Base-by-base conservation (phyloP, 768 basidiomycete species). In the Leccinum variicolor region DNA sequence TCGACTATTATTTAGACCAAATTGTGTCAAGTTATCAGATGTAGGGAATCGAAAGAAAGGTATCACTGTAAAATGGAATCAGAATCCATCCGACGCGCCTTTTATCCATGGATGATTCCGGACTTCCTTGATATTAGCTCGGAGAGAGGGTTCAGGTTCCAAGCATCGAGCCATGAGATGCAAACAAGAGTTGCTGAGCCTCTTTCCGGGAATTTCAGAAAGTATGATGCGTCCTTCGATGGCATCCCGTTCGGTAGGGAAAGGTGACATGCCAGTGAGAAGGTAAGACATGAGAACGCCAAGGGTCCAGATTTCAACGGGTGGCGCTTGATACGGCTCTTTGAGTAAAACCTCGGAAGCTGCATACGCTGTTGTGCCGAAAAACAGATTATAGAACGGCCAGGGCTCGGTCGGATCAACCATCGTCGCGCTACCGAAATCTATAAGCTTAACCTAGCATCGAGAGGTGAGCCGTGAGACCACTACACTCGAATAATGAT, bases 251-350 rank as follows among this genome's bases (percentile, higher is more conserved):
- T 89, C 88, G 17, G 90, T 90, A 49, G 92, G 91, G 71, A 98
- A 99, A 2, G 95, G 95, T 17, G 96, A 90, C 58, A 89, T 79
- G 3, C 96, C 96, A 19, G 93, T 95, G 52, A 99, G 82, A 55
- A 99, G 81, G 70, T 94, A 97, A 48, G 93, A 96, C 64, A 99
- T 85, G 55, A 99, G 83, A 33, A 98, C 91, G 17, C 96, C 96
- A 23, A 97, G 83, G 8, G 90, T 92, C 96, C 96, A 99, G 46
- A 98, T 84, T 71, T 99, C 96, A 25, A 93, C 94, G 39, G 95
- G 94, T 0, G 94, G 86, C 0, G 96, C 94, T 58, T 90, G 91
- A 69, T 99, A 98, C 11, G 85, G 82, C 68, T 85, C 85, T 71
- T 94, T 93, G 29, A 83, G 84, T 47, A 98, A 84, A 61, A 98